These are phyloP conservation scores for Pulveroboletus ravenelii DNA, from an alignment of 768 basidiomycete species.

Conservation along the genomic window DNA sequence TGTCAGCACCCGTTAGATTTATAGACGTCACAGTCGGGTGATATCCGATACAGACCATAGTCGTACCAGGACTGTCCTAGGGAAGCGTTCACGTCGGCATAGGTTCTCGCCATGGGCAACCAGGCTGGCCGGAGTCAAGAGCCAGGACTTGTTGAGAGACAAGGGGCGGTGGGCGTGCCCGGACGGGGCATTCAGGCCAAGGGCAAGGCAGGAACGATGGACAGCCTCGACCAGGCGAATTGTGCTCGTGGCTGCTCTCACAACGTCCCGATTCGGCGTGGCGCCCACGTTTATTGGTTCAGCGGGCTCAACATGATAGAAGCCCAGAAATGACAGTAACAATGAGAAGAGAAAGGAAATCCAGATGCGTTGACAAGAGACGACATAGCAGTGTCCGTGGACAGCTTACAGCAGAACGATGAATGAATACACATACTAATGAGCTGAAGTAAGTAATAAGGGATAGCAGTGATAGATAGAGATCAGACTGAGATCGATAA, in stretches of 20 bases:
- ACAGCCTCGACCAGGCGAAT: conserved; percentile 19
- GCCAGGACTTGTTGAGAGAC: conserved; percentile 14
- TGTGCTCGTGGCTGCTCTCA: conserved; percentile 1
- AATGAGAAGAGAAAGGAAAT: conserved; percentile 12
- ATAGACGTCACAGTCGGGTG: background rate
- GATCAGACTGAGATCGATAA: conserved; percentile 21
- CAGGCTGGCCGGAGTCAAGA: conserved; percentile 12
- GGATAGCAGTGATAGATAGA: conserved; percentile 27
- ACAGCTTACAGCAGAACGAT: conserved; percentile 23
- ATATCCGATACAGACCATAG: conserved; percentile 40
- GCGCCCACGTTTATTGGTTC: background rate
- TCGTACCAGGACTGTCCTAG: conserved; percentile 60
- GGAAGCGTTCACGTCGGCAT: conserved; percentile 54
- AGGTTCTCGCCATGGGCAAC: conserved; percentile 44
- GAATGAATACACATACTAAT: conserved; percentile 29
- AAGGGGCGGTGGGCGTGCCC: conserved; percentile 15
- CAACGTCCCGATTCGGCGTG: conserved; percentile 6
- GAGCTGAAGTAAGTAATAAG: conserved; percentile 21
- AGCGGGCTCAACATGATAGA: background rate
- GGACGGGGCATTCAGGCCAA: conserved; percentile 25
- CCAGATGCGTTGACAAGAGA: conserved; percentile 24
- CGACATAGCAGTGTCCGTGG: conserved; percentile 24
- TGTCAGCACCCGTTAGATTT: conserved; percentile 16
- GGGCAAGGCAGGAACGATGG: conserved; percentile 11
- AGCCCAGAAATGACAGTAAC: conserved; percentile 13